Evolutionary conservation across 2,329 filamentous ascomycete species (phyloP).

Genomic region (Microthyrium microscopicum): DNA sequence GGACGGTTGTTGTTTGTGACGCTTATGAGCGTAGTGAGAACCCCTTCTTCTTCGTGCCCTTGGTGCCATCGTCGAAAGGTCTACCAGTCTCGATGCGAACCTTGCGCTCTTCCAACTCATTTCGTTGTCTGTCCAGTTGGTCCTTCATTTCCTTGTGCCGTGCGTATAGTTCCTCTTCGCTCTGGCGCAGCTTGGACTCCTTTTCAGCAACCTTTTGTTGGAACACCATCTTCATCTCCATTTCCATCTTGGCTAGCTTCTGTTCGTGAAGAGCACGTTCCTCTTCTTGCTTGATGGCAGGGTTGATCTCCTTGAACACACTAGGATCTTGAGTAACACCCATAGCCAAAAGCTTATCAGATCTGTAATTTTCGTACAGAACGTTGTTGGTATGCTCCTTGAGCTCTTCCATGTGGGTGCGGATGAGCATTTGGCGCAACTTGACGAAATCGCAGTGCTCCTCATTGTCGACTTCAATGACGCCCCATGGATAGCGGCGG

Average conservation of each 20-base stretch:
- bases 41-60: conserved; percentile 60
- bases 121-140: conserved; percentile 85
- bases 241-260: conserved; percentile 99
- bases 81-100: conserved; percentile 82
- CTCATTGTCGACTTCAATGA: conserved; percentile 98
- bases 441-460: conserved; percentile 99
- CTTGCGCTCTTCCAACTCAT: conserved; percentile 98
- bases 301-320: conserved; percentile 99
- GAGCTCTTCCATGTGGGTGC: conserved; percentile 99
- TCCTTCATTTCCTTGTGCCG: conserved; percentile 99
- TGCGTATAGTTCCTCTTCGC: conserved; percentile 95
- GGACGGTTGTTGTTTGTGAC: too few relatives aligned
- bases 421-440: conserved; percentile 98
- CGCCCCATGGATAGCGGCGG: conserved; percentile 92
- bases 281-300: conserved; percentile 98
- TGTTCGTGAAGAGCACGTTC: conserved; percentile 96
- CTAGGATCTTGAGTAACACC: conserved; percentile 96
- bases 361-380: conserved; percentile 99
- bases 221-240: conserved; percentile 99
- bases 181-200: conserved; percentile 98
- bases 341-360: conserved; percentile 97
- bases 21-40: conserved; percentile 93
- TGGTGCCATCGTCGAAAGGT: conserved; percentile 92
- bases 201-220: conserved; percentile 99
- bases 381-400: conserved; percentile 99